Percentiles rank a stretch among this genome's conserved stretches.
Evolutionary conservation across 768 basidiomycete genomes (phyloP).

Genomic region (Mycena galericulata): DNA sequence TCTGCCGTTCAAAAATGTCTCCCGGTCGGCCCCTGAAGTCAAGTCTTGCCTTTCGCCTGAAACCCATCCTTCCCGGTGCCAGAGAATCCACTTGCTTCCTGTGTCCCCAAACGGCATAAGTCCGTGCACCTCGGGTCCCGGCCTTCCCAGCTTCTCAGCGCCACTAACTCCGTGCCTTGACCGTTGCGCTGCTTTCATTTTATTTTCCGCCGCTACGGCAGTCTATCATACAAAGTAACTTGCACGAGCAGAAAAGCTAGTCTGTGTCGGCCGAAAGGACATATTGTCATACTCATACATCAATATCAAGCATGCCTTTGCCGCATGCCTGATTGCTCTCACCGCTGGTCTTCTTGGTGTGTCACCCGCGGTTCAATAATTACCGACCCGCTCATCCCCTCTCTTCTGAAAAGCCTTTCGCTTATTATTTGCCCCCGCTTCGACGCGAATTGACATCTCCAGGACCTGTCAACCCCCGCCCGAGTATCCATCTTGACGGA

Average conservation of each 20-base stretch:
- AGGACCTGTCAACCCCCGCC: not conserved
- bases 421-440: no score
- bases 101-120: not conserved
- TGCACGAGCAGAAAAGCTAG: not conserved
- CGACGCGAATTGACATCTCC: not conserved
- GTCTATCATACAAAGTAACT: conserved; percentile 1
- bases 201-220: not conserved
- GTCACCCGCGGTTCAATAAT: not conserved
- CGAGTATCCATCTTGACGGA: not conserved
- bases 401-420: not conserved
- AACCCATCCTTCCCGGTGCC: not conserved
- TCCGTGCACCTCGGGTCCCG: not conserved
- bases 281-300: not conserved
- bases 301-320: conserved; percentile 13
- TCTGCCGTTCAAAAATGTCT: not conserved
- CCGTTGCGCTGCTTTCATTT: not conserved
- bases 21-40: not conserved
- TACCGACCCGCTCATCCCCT: not conserved
- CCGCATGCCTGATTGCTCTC: conserved; percentile 20
- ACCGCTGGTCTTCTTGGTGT: conserved; percentile 16
- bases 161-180: conserved; percentile 2
- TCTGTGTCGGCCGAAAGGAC: conserved; percentile 18
- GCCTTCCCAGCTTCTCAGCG: conserved; percentile 11
- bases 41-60: not conserved
- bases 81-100: not conserved